Evolutionary conservation across 2,329 filamentous ascomycete genomes (phyloP).

Genomic region (Paecilomyces variotii): DNA sequence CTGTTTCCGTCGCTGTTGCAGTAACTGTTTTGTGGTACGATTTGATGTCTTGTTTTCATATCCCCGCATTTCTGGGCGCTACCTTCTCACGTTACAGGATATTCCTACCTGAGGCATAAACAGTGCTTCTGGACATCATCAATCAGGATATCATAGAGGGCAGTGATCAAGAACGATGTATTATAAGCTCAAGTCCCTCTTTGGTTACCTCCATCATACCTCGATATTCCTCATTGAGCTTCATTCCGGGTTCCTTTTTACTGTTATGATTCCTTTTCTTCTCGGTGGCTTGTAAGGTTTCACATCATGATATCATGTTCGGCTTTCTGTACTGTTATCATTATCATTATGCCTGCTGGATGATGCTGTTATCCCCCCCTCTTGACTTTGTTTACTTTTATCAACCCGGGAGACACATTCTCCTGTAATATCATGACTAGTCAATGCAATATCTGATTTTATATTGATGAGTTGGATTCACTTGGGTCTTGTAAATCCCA

Average conservation of each 20-base stretch:
- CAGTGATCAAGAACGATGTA: not conserved
- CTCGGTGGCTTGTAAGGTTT: not conserved
- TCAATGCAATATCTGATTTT: not conserved
- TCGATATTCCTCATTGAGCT: not conserved
- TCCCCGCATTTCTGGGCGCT: not conserved
- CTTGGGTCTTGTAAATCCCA: no score
- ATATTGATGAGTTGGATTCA: not conserved
- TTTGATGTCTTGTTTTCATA: not conserved
- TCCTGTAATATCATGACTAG: not conserved
- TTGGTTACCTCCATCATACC: not conserved
- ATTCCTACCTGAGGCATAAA: not conserved
- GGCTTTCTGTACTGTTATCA: not conserved
- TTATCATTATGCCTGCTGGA: not conserved
- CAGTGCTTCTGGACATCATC: not conserved
- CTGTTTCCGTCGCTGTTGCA: not conserved
- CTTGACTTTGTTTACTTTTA: not conserved
- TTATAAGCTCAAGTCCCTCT: not conserved
- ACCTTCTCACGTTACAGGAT: not conserved
- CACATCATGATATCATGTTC: not conserved
- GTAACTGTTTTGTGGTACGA: not conserved
- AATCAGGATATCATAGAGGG: not conserved
- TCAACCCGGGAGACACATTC: not conserved
- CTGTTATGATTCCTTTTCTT: not conserved
- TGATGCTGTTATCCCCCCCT: not conserved
- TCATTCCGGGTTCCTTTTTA: not conserved